These are phyloP conservation scores for Phaeodactylum tricornutum DNA, from an alignment of 108 stramenopile genomes.

Conservation along the genomic window DNA sequence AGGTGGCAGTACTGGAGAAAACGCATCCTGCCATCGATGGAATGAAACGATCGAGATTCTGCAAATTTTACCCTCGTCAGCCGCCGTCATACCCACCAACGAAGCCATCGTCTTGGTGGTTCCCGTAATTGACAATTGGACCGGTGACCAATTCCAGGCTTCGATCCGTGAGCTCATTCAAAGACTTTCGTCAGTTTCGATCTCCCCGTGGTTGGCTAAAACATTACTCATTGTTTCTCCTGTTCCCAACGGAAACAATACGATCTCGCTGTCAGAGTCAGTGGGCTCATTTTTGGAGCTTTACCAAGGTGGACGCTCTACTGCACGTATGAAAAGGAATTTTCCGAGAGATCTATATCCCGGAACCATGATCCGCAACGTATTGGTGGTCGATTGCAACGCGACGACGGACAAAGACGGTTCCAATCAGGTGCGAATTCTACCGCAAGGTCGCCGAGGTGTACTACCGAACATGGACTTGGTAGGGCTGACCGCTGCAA, in stretches of 20 bases:
- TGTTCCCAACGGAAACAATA: background rate
- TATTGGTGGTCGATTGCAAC: conserved; percentile 50
- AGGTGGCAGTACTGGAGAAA: no score
- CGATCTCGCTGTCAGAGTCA: conserved; percentile 12
- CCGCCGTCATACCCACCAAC: conserved; percentile 28
- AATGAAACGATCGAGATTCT: conserved; percentile 24
- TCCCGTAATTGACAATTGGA: conserved; percentile 13
- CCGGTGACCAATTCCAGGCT: conserved; percentile 32
- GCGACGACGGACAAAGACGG: no score
- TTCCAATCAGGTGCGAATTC: conserved; percentile 34
- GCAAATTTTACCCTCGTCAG: conserved; percentile 25
- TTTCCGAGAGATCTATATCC: no score
- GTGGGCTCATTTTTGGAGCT: conserved; percentile 30
- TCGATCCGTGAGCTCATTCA: conserved; percentile 39
- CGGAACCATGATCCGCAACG: conserved; percentile 50
- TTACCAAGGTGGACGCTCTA: conserved; percentile 29
- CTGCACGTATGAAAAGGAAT: no score
- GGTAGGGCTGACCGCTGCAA: no score
- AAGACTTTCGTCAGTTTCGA: conserved; percentile 24
- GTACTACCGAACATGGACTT: conserved; percentile 78
- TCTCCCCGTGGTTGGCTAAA: conserved; percentile 72
- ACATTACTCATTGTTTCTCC: conserved; percentile 62
- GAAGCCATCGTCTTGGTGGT: conserved; percentile 76
- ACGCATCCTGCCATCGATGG: no score
- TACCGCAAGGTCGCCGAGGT: conserved; percentile 67